Evolutionary conservation across 2,329 filamentous ascomycete genomes (phyloP), one percentile per base, ranked within the genome.

Genomic region (Diaporthe citriasiana): DNA sequence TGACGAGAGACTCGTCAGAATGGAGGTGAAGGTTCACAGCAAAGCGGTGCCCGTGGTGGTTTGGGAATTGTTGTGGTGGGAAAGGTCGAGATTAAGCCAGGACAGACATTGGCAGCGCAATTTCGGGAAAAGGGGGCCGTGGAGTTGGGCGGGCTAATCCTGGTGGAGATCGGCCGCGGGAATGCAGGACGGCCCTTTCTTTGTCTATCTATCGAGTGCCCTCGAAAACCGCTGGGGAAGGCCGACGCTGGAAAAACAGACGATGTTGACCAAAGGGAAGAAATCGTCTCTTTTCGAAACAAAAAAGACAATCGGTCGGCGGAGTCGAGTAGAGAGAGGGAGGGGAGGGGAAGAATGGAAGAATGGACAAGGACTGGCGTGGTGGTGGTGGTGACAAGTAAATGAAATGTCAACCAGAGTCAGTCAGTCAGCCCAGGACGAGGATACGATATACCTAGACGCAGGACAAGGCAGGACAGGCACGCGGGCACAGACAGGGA

Each of bases 1-100:
- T 81, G 85, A 86, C 85, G 84, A 84, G 80, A 83, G 82, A 78
- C 72, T 85, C 84, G 85, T 85, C 84, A 78, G 81, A 80, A 76
- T 74, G 76, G 76, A 71, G 73, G 65, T 65, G 66, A 45, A 50
- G 38, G 55, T 68, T 70, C 73, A 73, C 71, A 66, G 76, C 77
- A 73, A 76, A 75, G 77, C 70, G 74, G 25, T 57, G 60, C 47
- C 70, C 74, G 75, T 75, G 50, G 63, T 60, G 68, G 65, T 73
- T 63, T 73, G 63, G 57, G 56, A 40, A 53, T 25, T 69, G 73
- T 72, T 47, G 35, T 63, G 51, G 71, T 73, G 59, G 42, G 57
- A 40, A 50, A 73, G 51, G 66, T 55, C 45, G 60, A 73, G 35
- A 66, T 53, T 65, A 81, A 78, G 76, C 77, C 78, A 78, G 72